Conservation (phyloP, 140 eudicot species). For the Stevia rebaudiana region DNA sequence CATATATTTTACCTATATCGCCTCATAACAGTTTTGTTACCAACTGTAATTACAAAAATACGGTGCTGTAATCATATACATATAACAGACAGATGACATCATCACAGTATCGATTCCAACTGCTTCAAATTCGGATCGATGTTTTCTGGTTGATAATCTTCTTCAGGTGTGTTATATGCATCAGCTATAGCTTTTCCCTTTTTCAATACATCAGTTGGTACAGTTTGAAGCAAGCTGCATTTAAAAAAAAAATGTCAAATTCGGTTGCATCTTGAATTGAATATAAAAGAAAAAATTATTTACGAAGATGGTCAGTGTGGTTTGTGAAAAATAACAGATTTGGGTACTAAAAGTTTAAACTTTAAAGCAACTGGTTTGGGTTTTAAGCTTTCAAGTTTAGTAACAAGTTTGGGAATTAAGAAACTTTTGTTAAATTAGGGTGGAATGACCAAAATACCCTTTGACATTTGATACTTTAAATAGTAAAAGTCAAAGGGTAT, state of each 20-base stretch:
- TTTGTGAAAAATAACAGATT: too few species aligned
- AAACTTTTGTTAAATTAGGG: too few species aligned
- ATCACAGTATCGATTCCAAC: constrained; percentile 67
- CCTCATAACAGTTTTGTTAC: constrained; percentile 12
- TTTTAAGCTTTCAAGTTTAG: too few species aligned
- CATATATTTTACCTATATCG: not conserved
- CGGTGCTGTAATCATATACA: constrained; percentile 18
- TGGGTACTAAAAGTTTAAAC: too few species aligned
- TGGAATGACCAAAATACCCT: too few species aligned
- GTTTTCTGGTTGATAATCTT: constrained; percentile 35
- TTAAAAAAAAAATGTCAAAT: not conserved
- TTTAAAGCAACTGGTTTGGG: too few species aligned
- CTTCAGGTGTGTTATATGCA: constrained; percentile 57
- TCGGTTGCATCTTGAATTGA: not conserved
- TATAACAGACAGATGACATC: not conserved
- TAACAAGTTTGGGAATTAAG: too few species aligned
- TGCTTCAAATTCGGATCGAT: constrained; percentile 64
- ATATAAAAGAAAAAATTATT: too few species aligned
- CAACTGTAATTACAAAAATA: constrained; percentile 15
- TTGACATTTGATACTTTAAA: too few species aligned
- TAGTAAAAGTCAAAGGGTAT: too few species aligned
- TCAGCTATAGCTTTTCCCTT: constrained; percentile 81
- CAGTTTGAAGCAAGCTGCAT: constrained; percentile 71
- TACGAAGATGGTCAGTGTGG: too few species aligned
- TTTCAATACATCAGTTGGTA: constrained; percentile 65